phyloP scores from a whole-genome alignment of 2,329 filamentous ascomycete genomes.

The Raffaelea ambrosiae region DNA sequence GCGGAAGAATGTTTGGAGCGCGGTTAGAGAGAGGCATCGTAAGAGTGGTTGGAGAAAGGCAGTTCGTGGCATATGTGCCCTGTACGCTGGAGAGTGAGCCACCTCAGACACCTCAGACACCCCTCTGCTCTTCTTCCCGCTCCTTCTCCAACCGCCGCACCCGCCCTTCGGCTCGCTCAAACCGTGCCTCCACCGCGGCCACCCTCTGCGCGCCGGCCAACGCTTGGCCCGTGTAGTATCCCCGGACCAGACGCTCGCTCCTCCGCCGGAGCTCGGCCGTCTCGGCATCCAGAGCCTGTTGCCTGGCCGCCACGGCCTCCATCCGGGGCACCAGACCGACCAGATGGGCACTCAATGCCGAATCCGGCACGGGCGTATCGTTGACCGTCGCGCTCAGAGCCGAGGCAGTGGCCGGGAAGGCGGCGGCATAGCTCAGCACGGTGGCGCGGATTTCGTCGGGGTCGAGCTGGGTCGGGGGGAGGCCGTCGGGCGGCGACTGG shows the following conservation, averaged over 20 bases:
- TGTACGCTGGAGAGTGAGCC: too few species aligned
- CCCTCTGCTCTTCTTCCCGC: slow-evolving; percentile 36
- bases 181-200: slow-evolving; percentile 60
- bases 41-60: too few species aligned
- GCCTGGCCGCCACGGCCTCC: slow-evolving; percentile 49
- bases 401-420: slow-evolving; percentile 47
- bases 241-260: slow-evolving; percentile 54
- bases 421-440: slow-evolving; percentile 47
- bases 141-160: slow-evolving; percentile 56
- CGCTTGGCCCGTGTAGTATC: slow-evolving; percentile 68
- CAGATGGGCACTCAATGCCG: slow-evolving; percentile 45
- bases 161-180: slow-evolving; percentile 56
- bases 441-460: slow-evolving; percentile 42
- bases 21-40: too few species aligned
- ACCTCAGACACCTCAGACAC: too few species aligned
- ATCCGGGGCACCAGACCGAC: slow-evolving; percentile 53
- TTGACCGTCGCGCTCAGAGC: slow-evolving; percentile 44
- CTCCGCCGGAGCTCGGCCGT: slow-evolving; percentile 54
- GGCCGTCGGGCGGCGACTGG: slow-evolving; percentile 33
- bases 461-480: slow-evolving; percentile 45
- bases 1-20: too few species aligned
- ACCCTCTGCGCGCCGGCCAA: slow-evolving; percentile 60
- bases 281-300: slow-evolving; percentile 53
- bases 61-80: too few species aligned
- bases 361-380: slow-evolving; percentile 48